Conservation (phyloP, 129 eudicot genomes). For the Escallonia herrerae region DNA sequence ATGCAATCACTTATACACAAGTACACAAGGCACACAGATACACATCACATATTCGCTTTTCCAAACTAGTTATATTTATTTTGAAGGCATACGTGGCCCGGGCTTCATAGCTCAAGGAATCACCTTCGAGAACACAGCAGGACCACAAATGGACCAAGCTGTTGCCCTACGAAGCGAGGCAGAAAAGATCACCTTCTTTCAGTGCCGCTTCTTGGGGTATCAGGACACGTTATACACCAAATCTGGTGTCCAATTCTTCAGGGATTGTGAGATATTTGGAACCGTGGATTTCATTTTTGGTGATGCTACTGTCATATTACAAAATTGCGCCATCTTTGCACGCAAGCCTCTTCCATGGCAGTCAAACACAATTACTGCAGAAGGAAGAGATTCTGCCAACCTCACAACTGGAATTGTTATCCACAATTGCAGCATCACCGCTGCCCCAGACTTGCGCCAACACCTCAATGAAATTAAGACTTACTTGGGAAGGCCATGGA, state of each 20-base stretch:
- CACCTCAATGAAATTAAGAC: neutral
- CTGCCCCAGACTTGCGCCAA: neutral
- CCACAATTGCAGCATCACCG: slow-evolving; percentile 7
- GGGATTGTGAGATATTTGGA: slow-evolving; percentile 19
- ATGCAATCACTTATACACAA: too few species aligned
- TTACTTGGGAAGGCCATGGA: slow-evolving; percentile 14
- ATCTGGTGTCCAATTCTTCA: slow-evolving; percentile 2
- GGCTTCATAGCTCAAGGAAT: slow-evolving; percentile 6
- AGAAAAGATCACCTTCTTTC: slow-evolving; percentile 1
- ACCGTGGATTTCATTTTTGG: slow-evolving; percentile 18
- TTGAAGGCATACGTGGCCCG: slow-evolving; percentile 1
- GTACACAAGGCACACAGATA: neutral
- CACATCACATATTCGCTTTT: too few species aligned
- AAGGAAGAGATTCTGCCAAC: neutral
- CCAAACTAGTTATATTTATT: neutral
- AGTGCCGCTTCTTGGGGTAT: slow-evolving; percentile 10
- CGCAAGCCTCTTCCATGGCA: slow-evolving; percentile 1
- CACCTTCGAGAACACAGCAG: slow-evolving; percentile 4
- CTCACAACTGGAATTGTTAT: neutral
- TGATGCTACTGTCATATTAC: slow-evolving; percentile 9
- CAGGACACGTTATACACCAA: slow-evolving; percentile 17
- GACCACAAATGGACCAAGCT: slow-evolving; percentile 8
- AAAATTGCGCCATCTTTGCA: slow-evolving; percentile 5
- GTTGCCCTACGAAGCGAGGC: slow-evolving; percentile 8
- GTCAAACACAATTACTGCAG: neutral